Evolutionary conservation across 1,139 yeast species (phyloP), one percentile per base, ranked within the genome.

Genomic region (Candida tetrigidarum): DNA sequence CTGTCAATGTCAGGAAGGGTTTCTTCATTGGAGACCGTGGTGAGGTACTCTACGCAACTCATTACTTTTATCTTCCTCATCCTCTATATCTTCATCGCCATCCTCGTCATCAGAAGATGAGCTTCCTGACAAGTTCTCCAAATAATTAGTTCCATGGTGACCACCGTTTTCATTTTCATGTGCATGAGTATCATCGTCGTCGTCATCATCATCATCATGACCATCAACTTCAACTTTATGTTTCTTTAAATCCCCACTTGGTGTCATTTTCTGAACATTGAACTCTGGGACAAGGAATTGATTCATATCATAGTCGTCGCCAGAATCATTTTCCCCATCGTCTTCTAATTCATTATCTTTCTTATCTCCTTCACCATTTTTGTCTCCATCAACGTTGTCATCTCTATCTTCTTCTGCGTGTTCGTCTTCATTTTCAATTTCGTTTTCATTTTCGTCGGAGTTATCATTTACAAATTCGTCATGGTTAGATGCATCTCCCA

Each of bases 41-140:
- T 64, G 71, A n/a, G 71, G 65, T 25, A 71, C 76, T 56, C 76
- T 62, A 39, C 72, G 63, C 46, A 71, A 58, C 46, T 60, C 64
- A 44, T 66, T 63, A 44, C 49, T 43, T 9, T 56, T 58, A 14
- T 55, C 57, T 12, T 50, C 56, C 9, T 50, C 51, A 5, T 52
- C 55, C 6, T 7, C 25, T 22, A 22, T 22, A 10, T 22, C 25
- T 22, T 22, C 45, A 9, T 56, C 62, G 23, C 57, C 59, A n/a
- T 52, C 57, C 8, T 52, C 54, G 4, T 54, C 58, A 11, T 55
- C 74, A 22, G 66, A 72, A 15, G 67, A 67, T 19, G 71, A 66
- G 45, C 71, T 63, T n/a, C 70, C 76, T 2, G 74, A 67, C 37
- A 71, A 56, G 46, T 68, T 65, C 38, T 68, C 74, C 33, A 64